Percentiles rank a stretch among this genome's conserved stretches.
phyloP scores from a whole-genome alignment of 2,329 filamentous ascomycete species.

The Alternaria brassicae region DNA sequence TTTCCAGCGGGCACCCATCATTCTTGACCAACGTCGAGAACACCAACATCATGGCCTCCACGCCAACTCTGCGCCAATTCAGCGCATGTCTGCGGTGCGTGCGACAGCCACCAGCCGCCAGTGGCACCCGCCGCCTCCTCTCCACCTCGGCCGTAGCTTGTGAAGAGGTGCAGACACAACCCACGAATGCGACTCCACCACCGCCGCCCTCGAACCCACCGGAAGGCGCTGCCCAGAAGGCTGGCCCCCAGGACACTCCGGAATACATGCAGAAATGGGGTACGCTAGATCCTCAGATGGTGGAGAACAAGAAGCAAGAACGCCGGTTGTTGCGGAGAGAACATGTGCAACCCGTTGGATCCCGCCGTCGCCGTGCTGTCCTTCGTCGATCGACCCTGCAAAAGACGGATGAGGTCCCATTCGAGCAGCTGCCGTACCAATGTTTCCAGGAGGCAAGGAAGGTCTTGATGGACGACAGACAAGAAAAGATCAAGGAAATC shows the following conservation, averaged over 20 bases:
- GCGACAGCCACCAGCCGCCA: conserved; percentile 40
- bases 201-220: conserved; percentile 26
- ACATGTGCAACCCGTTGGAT: conserved; percentile 74
- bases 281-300: conserved; percentile 41
- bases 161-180: conserved; percentile 53
- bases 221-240: conserved; percentile 19
- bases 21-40: conserved; percentile 6
- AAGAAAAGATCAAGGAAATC: conserved; percentile 80
- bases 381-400: conserved; percentile 51
- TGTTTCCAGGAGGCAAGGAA: conserved; percentile 96
- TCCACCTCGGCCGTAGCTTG: conserved; percentile 54
- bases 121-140: conserved; percentile 53
- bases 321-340: conserved; percentile 72
- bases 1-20: conserved; percentile 22
- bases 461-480: conserved; percentile 78
- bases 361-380: conserved; percentile 74
- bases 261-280: conserved; percentile 50
- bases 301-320: conserved; percentile 61
- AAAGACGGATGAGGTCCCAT: conserved; percentile 73
- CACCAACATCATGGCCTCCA: conserved; percentile 44
- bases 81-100: conserved; percentile 46
- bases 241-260: conserved; percentile 22
- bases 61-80: conserved; percentile 44
- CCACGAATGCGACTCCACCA: conserved; percentile 28
- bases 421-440: conserved; percentile 95